phyloP scores from a whole-genome alignment of 2,329 filamentous ascomycete genomes.

The Alternaria longipes region DNA sequence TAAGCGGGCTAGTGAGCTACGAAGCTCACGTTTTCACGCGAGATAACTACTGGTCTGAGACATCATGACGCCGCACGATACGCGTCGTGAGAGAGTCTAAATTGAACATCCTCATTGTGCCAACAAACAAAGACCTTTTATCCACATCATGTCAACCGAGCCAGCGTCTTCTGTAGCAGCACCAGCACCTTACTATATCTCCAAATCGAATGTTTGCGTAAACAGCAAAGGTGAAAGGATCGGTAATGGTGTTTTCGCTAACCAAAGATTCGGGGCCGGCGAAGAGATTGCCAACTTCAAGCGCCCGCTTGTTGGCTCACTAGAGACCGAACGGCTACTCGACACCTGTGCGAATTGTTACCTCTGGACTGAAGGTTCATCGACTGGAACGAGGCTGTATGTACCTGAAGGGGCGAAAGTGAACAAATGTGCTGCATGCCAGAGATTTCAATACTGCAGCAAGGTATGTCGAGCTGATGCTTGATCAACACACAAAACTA shows the following conservation, averaged over 20 bases:
- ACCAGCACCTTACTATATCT: conserved; percentile 31
- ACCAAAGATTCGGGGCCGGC: conserved; percentile 57
- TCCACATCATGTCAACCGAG: conserved; percentile 4
- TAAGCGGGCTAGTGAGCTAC: conserved; percentile 2
- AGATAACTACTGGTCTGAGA: neutral
- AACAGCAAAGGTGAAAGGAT: conserved; percentile 32
- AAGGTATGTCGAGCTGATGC: conserved; percentile 54
- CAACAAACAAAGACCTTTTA: neutral
- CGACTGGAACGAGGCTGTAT: conserved; percentile 44
- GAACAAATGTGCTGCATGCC: conserved; percentile 67
- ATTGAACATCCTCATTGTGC: neutral
- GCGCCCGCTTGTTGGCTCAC: conserved; percentile 63
- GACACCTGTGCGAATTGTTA: conserved; percentile 69
- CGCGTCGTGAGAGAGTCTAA: neutral
- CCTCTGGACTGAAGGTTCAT: conserved; percentile 50
- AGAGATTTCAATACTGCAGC: conserved; percentile 67
- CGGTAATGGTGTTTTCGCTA: conserved; percentile 66
- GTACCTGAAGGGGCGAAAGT: conserved; percentile 50
- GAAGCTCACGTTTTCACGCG: conserved; percentile 11
- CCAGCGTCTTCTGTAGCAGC: neutral
- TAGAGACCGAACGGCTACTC: conserved; percentile 61
- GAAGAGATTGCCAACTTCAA: conserved; percentile 59
- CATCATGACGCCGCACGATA: conserved; percentile 9
- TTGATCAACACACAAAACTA: conserved; percentile 4
- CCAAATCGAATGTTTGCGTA: conserved; percentile 32